Evolutionary conservation across 73 alveolate genomes (phyloP).

Genomic region (Breviolum minutum): DNA sequence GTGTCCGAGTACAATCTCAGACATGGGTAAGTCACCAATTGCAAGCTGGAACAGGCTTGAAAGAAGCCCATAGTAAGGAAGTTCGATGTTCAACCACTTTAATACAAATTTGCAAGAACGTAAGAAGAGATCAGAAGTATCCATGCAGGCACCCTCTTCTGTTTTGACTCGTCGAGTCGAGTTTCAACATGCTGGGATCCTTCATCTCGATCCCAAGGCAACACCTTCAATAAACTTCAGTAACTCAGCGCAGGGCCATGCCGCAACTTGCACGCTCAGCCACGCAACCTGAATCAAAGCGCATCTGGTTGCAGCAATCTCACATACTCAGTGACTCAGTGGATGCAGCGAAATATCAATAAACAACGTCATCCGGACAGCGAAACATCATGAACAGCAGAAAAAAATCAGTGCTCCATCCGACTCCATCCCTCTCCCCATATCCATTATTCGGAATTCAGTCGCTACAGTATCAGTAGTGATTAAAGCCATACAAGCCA

Average conservation of each 20-base stretch:
- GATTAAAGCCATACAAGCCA: not conserved
- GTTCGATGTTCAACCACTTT: not conserved
- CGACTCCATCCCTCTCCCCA: not conserved
- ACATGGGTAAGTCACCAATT: not conserved
- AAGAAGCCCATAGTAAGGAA: not conserved
- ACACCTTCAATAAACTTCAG: not conserved
- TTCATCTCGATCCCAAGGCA: no score
- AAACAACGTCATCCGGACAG: no score
- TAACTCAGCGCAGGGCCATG: slow-evolving; percentile 18
- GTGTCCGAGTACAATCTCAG: slow-evolving; percentile 88
- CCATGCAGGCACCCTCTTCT: no score
- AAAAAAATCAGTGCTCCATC: no score
- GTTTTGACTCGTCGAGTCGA: no score
- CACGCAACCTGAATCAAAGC: slow-evolving; percentile 55
- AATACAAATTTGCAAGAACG: not conserved
- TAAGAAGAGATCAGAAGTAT: not conserved
- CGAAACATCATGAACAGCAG: no score
- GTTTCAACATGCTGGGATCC: no score
- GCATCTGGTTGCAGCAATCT: not conserved
- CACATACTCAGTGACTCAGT: no score
- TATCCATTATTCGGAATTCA: not conserved
- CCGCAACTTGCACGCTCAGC: slow-evolving; percentile 93
- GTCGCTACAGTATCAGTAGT: not conserved
- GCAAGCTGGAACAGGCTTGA: not conserved
- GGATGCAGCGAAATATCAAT: no score